Conservation (phyloP, 805 yeast species). For the Myxozyma udenii region DNA sequence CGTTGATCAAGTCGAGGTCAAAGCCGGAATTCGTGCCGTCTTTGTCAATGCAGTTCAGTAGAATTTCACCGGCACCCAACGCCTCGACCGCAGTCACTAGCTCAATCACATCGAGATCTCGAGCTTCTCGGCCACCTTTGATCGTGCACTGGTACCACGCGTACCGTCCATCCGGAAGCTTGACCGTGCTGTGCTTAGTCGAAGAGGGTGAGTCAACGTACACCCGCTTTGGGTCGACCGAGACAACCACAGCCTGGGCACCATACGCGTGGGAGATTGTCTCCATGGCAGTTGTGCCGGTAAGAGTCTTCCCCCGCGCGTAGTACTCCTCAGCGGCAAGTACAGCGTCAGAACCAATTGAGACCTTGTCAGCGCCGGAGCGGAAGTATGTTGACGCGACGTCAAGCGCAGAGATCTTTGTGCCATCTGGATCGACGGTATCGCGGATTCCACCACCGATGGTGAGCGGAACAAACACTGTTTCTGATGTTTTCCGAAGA, state of each 20-base stretch:
- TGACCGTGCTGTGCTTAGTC: constrained; percentile 60
- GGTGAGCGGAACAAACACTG: constrained; percentile 93
- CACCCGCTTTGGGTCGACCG: constrained; percentile 93
- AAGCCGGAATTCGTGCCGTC: constrained; percentile 96
- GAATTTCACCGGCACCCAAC: constrained; percentile 93
- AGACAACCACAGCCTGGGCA: constrained; percentile 93
- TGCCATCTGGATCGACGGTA: constrained; percentile 80
- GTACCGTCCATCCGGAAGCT: constrained; percentile 82
- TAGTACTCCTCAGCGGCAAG: constrained; percentile 81
- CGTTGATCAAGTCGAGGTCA: constrained; percentile 78
- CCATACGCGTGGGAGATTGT: constrained; percentile 91
- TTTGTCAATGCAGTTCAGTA: constrained; percentile 91
- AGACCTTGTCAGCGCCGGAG: constrained; percentile 97
- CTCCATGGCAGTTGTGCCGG: constrained; percentile 87
- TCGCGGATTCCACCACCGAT: constrained; percentile 98
- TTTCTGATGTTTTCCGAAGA: constrained; percentile 72
- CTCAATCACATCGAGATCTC: constrained; percentile 88
- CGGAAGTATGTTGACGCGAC: constrained; percentile 90
- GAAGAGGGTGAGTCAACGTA: constrained; percentile 63
- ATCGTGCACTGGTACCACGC: constrained; percentile 95
- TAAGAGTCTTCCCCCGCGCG: constrained; percentile 52
- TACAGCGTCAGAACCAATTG: constrained; percentile 98
- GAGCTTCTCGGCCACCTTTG: constrained; percentile 91
- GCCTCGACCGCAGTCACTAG: constrained; percentile 84
- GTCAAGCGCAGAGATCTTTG: constrained; percentile 73